Conservation (phyloP, 108 stramenopile genomes). For the Mediolabrus comicus region DNA sequence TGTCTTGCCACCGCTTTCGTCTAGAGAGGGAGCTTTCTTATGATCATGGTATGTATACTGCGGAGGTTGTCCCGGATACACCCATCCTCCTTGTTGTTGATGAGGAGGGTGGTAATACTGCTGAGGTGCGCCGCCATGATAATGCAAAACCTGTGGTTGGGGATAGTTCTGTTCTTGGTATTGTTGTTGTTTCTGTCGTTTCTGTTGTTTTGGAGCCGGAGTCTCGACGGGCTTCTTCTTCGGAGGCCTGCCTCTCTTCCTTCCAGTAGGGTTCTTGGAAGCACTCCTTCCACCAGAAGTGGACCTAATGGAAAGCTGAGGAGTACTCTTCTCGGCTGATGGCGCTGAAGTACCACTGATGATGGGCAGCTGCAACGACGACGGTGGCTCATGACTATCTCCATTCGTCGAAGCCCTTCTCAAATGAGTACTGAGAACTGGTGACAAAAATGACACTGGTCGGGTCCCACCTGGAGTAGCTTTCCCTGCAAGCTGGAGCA, state of each 20-base stretch:
- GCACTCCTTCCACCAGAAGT: not conserved
- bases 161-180: conserved; percentile 22
- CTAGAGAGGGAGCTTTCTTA: not conserved
- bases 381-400: conserved; percentile 6
- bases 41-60: conserved; percentile 20
- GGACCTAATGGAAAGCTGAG: conserved; percentile 34
- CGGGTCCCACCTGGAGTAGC: conserved; percentile 51
- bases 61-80: conserved; percentile 5
- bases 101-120: conserved; percentile 21
- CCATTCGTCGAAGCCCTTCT: conserved; percentile 5
- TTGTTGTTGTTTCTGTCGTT: not conserved
- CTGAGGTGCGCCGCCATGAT: not conserved
- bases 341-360: conserved; percentile 12
- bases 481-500: conserved; percentile 75
- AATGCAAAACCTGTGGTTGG: conserved; percentile 29
- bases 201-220: not conserved
- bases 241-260: conserved; percentile 3
- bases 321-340: conserved; percentile 8
- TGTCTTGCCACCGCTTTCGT: not conserved
- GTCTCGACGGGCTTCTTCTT: conserved; percentile 28
- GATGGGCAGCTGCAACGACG: conserved; percentile 37
- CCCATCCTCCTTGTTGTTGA: conserved; percentile 8
- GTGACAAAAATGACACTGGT: conserved; percentile 32
- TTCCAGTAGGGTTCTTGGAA: not conserved
- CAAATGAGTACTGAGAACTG: conserved; percentile 37